Evolutionary conservation across 2,329 filamentous ascomycete genomes (phyloP).

Genomic region (Phyllosticta citrichinensis): DNA sequence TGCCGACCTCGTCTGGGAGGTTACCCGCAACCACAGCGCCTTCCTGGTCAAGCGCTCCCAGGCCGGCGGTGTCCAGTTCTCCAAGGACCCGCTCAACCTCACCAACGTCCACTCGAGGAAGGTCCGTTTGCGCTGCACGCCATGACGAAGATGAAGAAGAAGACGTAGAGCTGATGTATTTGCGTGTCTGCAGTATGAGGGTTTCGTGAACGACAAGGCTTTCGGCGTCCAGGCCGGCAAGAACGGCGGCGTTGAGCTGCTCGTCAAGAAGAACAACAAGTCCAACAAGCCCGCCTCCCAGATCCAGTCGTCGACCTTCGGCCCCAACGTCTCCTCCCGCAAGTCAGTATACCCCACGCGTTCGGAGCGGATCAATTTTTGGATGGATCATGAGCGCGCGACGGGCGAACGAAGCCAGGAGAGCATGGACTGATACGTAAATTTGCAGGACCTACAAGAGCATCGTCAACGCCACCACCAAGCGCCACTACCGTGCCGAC

Average conservation of each 20-base stretch:
- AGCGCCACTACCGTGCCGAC: constrained; percentile 65
- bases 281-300: constrained; percentile 62
- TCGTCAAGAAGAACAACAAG: constrained; percentile 72
- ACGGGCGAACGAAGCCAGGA: neutral
- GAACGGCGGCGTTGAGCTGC: constrained; percentile 70
- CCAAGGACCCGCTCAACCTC: constrained; percentile 88
- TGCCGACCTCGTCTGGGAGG: constrained; percentile 87
- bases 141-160: neutral
- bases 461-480: constrained; percentile 72
- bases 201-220: constrained; percentile 91
- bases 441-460: constrained; percentile 69
- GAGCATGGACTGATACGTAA: neutral
- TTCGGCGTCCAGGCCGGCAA: constrained; percentile 66
- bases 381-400: neutral
- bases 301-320: constrained; percentile 57
- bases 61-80: constrained; percentile 77
- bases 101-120: constrained; percentile 86
- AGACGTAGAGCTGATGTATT: constrained; percentile 18
- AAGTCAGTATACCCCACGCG: constrained; percentile 51
- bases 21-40: constrained; percentile 79
- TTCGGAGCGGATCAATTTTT: neutral
- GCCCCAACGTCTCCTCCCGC: constrained; percentile 62
- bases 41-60: constrained; percentile 84
- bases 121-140: constrained; percentile 41
- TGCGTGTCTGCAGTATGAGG: constrained; percentile 58